These are phyloP conservation scores for Trichoderma atrobrunneum DNA, from an alignment of 2,329 filamentous ascomycete genomes.

Conservation along the genomic window DNA sequence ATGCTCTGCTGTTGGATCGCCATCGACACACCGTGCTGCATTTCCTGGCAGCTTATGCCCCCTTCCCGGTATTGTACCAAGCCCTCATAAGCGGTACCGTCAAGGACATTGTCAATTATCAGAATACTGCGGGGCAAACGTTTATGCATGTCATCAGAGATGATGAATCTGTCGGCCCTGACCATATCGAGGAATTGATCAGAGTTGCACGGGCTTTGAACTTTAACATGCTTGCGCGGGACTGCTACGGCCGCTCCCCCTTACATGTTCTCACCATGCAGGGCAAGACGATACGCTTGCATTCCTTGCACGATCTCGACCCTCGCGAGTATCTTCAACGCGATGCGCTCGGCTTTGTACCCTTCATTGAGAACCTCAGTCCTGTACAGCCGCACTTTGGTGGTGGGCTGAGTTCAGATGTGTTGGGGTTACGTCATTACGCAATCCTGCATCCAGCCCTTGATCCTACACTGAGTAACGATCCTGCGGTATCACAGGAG, in stretches of 20 bases:
- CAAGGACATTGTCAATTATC: slow-evolving; percentile 26
- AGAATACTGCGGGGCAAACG: slow-evolving; percentile 47
- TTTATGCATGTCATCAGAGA: slow-evolving; percentile 43
- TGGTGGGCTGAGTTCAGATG: neutral
- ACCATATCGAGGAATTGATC: slow-evolving; percentile 15
- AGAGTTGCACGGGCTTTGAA: slow-evolving; percentile 20
- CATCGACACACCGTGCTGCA: slow-evolving; percentile 51
- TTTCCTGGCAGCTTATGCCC: slow-evolving; percentile 40
- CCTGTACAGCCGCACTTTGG: neutral
- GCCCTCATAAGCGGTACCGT: slow-evolving; percentile 25
- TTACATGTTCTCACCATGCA: slow-evolving; percentile 43
- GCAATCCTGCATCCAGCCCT: slow-evolving; percentile 7
- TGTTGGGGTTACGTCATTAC: neutral
- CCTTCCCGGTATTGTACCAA: slow-evolving; percentile 29
- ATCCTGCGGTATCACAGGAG: slow-evolving; percentile 21
- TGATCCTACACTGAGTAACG: neutral
- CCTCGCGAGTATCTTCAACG: slow-evolving; percentile 36
- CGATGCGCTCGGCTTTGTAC: slow-evolving; percentile 48
- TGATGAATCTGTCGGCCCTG: slow-evolving; percentile 29
- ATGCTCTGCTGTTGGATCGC: slow-evolving; percentile 33
- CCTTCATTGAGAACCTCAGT: slow-evolving; percentile 5
- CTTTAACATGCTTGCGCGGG: slow-evolving; percentile 38
- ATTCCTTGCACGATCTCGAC: slow-evolving; percentile 37
- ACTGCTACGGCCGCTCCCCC: slow-evolving; percentile 52
- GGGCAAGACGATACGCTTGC: slow-evolving; percentile 27